Percentiles rank a stretch among this genome's conserved stretches.
phyloP scores from a whole-genome alignment of 495 filamentous ascomycete genomes.

The Xylaria bambusicola region DNA sequence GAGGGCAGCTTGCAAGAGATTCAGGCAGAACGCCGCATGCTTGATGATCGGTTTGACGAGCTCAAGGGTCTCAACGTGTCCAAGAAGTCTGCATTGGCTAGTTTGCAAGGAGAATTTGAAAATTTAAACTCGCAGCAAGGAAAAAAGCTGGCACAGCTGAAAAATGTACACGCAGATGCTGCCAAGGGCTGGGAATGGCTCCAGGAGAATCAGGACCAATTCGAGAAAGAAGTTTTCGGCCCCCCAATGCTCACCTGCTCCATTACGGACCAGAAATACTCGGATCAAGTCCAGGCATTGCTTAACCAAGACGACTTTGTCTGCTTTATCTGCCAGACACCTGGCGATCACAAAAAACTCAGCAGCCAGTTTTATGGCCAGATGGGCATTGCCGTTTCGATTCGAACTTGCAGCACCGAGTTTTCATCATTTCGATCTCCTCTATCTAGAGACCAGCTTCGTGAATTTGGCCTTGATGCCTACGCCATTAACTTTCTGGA shows the following conservation, averaged over 20 bases:
- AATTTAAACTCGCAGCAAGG: slow-evolving; percentile 74
- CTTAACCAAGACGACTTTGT: slow-evolving; percentile 64
- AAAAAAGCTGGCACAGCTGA: slow-evolving; percentile 67
- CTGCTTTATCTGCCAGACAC: slow-evolving; percentile 75
- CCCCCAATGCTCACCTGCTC: slow-evolving; percentile 83
- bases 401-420: slow-evolving; percentile 56
- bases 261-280: slow-evolving; percentile 72
- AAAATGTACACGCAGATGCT: slow-evolving; percentile 59
- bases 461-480: slow-evolving; percentile 68
- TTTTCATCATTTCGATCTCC: slow-evolving; percentile 56
- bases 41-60: slow-evolving; percentile 35
- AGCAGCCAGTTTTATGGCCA: slow-evolving; percentile 52
- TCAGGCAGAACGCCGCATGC: slow-evolving; percentile 34
- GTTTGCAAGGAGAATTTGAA: slow-evolving; percentile 52
- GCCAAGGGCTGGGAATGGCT: slow-evolving; percentile 78
- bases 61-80: slow-evolving; percentile 26
- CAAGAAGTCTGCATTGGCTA: slow-evolving; percentile 24
- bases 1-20: slow-evolving; percentile 50
- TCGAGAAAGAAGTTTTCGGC: slow-evolving; percentile 81
- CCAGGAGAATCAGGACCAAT: slow-evolving; percentile 65
- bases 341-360: slow-evolving; percentile 72
- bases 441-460: slow-evolving; percentile 56
- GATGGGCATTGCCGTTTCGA: slow-evolving; percentile 63
- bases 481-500: slow-evolving; percentile 76
- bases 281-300: slow-evolving; percentile 71